These are phyloP conservation scores for Alnus rubra DNA, from an alignment of 306 rosid species.

Conservation along the genomic window DNA sequence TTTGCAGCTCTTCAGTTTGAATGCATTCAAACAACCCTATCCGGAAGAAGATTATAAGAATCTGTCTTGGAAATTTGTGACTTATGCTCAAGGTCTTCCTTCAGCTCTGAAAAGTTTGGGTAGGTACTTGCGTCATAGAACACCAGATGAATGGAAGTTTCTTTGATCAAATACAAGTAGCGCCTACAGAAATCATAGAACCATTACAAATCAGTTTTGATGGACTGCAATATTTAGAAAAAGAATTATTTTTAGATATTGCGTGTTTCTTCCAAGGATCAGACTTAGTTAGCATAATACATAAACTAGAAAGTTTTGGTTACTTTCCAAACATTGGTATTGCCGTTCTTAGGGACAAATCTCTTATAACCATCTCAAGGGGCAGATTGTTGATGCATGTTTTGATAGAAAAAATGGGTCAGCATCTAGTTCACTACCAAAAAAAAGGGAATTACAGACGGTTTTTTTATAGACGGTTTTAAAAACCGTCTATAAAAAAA, in stretches of 20 bases:
- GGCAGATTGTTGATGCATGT: neutral
- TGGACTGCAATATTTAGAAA: neutral
- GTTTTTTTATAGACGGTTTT: no score
- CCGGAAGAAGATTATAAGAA: no score
- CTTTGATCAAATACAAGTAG: no score
- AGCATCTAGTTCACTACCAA: no score
- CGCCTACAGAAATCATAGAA: no score
- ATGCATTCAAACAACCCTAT: neutral
- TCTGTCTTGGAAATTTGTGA: neutral
- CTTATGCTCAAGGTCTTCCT: neutral
- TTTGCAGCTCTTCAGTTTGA: neutral
- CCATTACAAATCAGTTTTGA: neutral
- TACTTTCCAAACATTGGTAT: no score
- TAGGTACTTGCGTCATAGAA: rapidly evolving
- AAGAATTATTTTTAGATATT: no score
- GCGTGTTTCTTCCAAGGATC: neutral
- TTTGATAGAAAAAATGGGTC: neutral
- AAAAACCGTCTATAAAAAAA: no score
- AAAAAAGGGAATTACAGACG: no score
- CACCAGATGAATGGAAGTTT: no score
- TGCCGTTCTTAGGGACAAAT: neutral
- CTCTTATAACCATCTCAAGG: neutral
- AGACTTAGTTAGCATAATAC: neutral
- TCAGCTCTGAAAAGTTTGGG: neutral
- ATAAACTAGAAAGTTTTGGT: neutral